phyloP scores from a whole-genome alignment of 2,329 filamentous ascomycete species.

The Orbilia javanica region DNA sequence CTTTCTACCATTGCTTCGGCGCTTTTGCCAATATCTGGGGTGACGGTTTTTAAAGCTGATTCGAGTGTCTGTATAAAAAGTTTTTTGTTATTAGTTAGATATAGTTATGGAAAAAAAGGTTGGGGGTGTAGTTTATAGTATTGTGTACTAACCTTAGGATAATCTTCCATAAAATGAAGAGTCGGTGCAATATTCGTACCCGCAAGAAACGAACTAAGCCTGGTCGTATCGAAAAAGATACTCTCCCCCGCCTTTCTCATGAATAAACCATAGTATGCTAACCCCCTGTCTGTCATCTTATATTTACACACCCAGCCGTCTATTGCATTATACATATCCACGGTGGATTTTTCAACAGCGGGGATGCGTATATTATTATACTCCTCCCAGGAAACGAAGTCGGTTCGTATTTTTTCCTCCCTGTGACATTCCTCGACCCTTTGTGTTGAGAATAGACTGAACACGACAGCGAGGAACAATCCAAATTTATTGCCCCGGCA shows the following conservation, averaged over 20 bases:
- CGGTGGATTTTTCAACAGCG: neutral
- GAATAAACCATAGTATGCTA: neutral
- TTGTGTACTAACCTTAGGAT: neutral
- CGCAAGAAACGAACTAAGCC: no score
- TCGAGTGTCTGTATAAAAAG: neutral
- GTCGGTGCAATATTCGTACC: neutral
- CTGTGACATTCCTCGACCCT: neutral
- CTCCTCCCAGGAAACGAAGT: neutral
- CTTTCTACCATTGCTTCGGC: neutral
- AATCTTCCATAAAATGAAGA: neutral
- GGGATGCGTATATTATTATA: neutral
- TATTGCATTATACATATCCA: neutral
- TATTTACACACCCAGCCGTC: neutral
- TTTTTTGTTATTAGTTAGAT: neutral
- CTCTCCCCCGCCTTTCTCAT: neutral
- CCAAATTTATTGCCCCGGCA: no score
- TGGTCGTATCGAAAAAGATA: no score
- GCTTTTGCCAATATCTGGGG: neutral
- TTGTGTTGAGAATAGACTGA: neutral
- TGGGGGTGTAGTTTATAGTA: neutral
- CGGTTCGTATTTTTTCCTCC: neutral
- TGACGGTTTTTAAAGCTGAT: neutral
- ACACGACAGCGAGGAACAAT: no score
- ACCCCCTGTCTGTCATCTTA: neutral
- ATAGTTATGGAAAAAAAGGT: neutral